A percentile compares a stretch with the other conserved stretches of the same genome.
These are phyloP conservation scores for Torrubiella hemipterigena DNA, from an alignment of 2,329 filamentous ascomycete species.

Conservation along the genomic window DNA sequence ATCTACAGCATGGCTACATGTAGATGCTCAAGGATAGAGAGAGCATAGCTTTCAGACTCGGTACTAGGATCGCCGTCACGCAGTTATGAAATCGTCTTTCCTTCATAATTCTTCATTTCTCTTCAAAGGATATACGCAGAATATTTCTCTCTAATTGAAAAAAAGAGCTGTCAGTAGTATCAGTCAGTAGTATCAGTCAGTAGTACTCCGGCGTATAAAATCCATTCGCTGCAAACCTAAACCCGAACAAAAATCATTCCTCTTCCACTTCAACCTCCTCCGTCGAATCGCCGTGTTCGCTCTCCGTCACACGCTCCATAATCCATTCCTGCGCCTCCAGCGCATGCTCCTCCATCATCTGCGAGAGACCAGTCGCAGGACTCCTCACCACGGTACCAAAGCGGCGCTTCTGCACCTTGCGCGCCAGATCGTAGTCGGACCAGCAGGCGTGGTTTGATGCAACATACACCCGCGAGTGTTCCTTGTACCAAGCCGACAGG, in stretches of 20 bases:
- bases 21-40: no score
- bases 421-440: conserved; percentile 46
- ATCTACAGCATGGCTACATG: no score
- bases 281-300: conserved; percentile 29
- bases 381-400: conserved; percentile 48
- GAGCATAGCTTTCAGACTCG: no score
- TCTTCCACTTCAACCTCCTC: conserved; percentile 31
- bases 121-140: no score
- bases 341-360: conserved; percentile 45
- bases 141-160: no score
- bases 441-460: conserved; percentile 65
- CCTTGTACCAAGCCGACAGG: conserved; percentile 71
- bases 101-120: no score
- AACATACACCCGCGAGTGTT: conserved; percentile 71
- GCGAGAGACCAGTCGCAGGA: conserved; percentile 31
- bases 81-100: no score
- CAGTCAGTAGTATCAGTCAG: no score
- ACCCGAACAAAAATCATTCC: conserved; percentile 1
- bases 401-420: conserved; percentile 46
- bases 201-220: no score
- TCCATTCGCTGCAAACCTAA: no score
- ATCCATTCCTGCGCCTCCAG: conserved; percentile 42
- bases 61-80: no score
- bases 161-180: no score
- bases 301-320: conserved; percentile 20